Evolutionary conservation across 1,139 yeast genomes (phyloP), one percentile per base, ranked within the genome.

Genomic region (Zygosaccharomyces sapae): DNA sequence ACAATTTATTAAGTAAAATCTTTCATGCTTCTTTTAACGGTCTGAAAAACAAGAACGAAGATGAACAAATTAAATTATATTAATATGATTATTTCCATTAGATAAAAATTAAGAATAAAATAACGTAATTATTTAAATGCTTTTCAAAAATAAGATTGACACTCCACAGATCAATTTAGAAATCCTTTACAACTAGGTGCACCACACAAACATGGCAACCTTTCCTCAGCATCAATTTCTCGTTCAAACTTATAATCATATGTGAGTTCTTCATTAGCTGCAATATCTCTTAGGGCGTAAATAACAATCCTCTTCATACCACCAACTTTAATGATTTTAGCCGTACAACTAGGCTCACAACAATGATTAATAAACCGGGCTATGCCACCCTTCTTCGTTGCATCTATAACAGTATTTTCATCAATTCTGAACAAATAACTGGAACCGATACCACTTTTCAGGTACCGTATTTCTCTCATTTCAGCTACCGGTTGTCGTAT

Each of bases 361-460:
- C 97, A 88, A 67, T 94, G 99, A 62, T 94, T 92, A 65, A 92
- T 92, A 62, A 94, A 92, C 53, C 96, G 71, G 0, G 98, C 98
- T 58, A 90, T 89, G 3, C 97, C 97, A 33, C 99, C 99, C 55
- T 85, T 86, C 63, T 90, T 90, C 1, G 98, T 92, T 2, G 99
- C 98, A 70, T 94, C 99, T 48, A 94, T 86, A 5, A 94, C 97
- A 0, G 95, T 87, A 55, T 87, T 85, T 61, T 90, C 96, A 65
- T 92, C 98, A 48, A 92, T 85, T 56, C 97, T 74, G 68, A 92
- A 92, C 50, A 92, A 70, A 67, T 92, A 92, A 46, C 95, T 85
- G 2, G 97, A 90, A 18, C 97, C 98, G 57, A 92, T 89, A 24
- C 99, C 99, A 0, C 94, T 86, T 55, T 86, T 80, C 53, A 88